Evolutionary conservation across 208 protist genomes (phyloP), one percentile per base, ranked within the genome.

Genomic region (Acanthamoeba lenticulata): DNA sequence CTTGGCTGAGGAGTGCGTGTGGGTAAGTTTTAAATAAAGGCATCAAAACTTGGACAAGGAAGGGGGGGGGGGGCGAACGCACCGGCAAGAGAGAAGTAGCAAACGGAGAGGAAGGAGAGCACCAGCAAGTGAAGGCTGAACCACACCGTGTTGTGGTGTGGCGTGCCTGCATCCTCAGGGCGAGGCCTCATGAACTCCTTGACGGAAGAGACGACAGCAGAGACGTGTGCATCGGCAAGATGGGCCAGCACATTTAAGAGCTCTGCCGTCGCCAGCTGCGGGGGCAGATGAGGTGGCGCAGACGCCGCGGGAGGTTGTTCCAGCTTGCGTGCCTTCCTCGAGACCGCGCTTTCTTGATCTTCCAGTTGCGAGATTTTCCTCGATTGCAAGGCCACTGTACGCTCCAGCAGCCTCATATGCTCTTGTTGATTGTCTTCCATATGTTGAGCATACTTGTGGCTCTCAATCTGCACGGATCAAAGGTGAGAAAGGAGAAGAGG

Each of bases 391-490:
- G 77, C 77, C n/a, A 86, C 77, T 42, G n/a, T 86, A 2, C 42
- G 42, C n/a, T 86, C 77, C 21, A 86, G 77, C 42, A 45, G 45
- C 44, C 77, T 36, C 24, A 86, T 38, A 38, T 86, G 77, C 11
- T 86, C 77, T 38, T 15, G 40, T 86, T 86, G 77, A 42, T 57
- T 57, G 17, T 86, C 77, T 34, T 86, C 77, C 77, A 86, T 21
- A 57, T 86, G 77, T 42, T 86, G 77, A 9, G 38, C 42, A 36
- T 86, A 86, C 2, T 86, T 86, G 21, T 7, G 1, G 77, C 44
- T 86, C 29, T 86, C 77, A 42, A 86, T 86, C 77, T 86, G 65
- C 3, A 0, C 29, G n/a, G n/a, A 24, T 29, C 21, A 1, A 69
- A 27, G 1, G 6, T 11, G 36, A 42, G 2, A 29, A 38, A 74